These are phyloP conservation scores for Kondoa malvinella DNA, from an alignment of 768 basidiomycete genomes.

Conservation along the genomic window DNA sequence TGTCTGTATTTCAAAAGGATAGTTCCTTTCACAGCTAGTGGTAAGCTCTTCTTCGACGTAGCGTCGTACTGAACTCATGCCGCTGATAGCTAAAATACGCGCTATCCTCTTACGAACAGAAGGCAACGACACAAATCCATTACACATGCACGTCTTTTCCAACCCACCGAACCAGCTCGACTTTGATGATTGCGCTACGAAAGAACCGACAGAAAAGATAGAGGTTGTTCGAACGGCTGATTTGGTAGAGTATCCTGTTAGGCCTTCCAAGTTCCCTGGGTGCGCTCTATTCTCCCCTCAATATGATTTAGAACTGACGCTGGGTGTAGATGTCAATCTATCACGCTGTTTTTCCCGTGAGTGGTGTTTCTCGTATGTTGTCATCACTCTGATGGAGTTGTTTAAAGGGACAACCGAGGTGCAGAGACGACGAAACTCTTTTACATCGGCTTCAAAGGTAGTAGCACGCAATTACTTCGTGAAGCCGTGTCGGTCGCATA, in stretches of 20 bases:
- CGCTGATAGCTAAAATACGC: constrained; percentile 26
- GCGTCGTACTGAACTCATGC: not conserved
- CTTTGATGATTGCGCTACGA: constrained; percentile 22
- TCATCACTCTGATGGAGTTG: too few relatives aligned
- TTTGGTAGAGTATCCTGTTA: constrained; percentile 34
- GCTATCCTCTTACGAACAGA: constrained; percentile 34
- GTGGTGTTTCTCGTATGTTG: too few relatives aligned
- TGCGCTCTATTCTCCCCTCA: not conserved
- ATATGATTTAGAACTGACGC: constrained; percentile 30
- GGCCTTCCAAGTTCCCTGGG: constrained; percentile 17
- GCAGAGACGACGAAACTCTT: constrained; percentile 33
- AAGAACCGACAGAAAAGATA: constrained; percentile 21
- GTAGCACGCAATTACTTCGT: constrained; percentile 27
- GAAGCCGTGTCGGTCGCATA: constrained; percentile 34
- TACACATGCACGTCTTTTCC: constrained; percentile 13
- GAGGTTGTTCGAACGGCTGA: constrained; percentile 28
- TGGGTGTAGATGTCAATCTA: constrained; percentile 29
- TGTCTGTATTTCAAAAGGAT: not conserved
- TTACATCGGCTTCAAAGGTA: constrained; percentile 34
- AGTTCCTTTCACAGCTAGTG: constrained; percentile 5
- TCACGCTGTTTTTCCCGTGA: constrained; percentile 34
- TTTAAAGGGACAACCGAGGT: constrained; percentile 32
- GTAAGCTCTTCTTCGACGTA: not conserved
- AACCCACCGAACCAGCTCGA: constrained; percentile 26
- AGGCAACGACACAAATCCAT: constrained; percentile 10